Evolutionary conservation across 768 basidiomycete genomes (phyloP), one percentile per base, ranked within the genome.

Genomic region (Porphyrellus cyaneotinctus): DNA sequence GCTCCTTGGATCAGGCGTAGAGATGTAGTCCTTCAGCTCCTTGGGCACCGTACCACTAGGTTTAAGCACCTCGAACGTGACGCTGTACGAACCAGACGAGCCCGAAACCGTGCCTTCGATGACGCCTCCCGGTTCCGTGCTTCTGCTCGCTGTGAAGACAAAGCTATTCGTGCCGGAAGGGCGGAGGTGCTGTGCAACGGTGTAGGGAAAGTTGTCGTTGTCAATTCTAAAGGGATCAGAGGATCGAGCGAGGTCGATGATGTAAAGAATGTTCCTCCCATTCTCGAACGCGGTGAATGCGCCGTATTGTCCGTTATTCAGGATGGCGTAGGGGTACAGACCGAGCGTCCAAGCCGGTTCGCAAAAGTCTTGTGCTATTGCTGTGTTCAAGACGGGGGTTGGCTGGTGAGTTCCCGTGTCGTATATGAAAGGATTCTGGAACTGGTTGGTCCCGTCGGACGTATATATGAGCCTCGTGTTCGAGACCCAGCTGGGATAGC

Each of bases 381-480:
- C 15, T 13, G 30, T 32, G 17, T 67, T 63, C 6, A 71, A 67
- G 10, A 57, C 45, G 4, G 46, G 28, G 2, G 43, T 49, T 0
- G 81, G 64, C 0, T 64, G 43, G 6, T 72, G 58, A 9, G 64
- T 57, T 0, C 61, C 45, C 22, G 74, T 48, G 32, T 71, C 59
- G 39, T 43, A 57, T 23, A 55, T 47, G 44, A 49, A 57, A 0
- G 64, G 84, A 58, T 89, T 87, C 52, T 78, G 74, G 63, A 75
- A 90, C 0, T 80, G 80, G 23, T 79, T 78, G 7, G 75, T 75
- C 38, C 69, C 67, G 52, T 89, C 88, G 31, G 72, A 74, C 12
- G 77, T 78, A 64, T 83, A 88, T 23, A 84, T 65, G 11, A 91
- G 72, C 0, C 64, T 72, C 14, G 79, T 74, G 56, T 82, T 71